phyloP scores from a whole-genome alignment of 129 eudicot genomes.

The Lactuca sativa region DNA sequence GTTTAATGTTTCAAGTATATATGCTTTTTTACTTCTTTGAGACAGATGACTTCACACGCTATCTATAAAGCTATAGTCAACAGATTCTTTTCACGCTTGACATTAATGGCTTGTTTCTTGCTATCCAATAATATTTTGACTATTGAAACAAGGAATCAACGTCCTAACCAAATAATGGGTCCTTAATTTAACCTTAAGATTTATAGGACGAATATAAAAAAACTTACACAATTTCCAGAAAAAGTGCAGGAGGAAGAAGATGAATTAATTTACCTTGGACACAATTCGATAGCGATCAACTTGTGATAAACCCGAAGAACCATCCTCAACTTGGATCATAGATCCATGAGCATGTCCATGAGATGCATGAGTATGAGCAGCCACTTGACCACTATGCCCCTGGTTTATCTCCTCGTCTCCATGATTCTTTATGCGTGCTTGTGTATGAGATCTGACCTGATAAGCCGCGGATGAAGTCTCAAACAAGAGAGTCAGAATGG shows the following conservation, averaged over 20 bases:
- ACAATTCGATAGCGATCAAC: conserved; percentile 26
- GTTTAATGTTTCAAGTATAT: too few relatives aligned
- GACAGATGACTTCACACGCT: too few relatives aligned
- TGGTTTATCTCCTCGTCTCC: not conserved
- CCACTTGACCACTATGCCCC: not conserved
- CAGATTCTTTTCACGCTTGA: not conserved
- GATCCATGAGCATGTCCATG: conserved; percentile 21
- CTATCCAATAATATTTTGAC: not conserved
- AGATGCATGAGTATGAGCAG: not conserved
- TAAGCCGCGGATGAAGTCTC: conserved; percentile 34
- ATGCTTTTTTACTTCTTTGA: too few relatives aligned
- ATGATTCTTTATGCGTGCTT: not conserved
- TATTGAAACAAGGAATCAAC: not conserved
- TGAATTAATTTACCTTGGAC: conserved; percentile 23
- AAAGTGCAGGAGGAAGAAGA: not conserved
- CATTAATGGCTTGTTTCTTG: not conserved
- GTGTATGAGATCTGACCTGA: conserved; percentile 9
- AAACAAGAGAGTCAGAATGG: conserved; percentile 35
- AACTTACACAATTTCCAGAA: not conserved
- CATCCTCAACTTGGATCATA: not conserved
- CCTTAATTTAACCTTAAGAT: not conserved
- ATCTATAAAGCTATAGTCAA: not conserved
- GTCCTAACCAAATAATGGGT: not conserved
- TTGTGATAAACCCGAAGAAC: conserved; percentile 7
- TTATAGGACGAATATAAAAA: not conserved